Evolutionary conservation across 208 protist species (phyloP).

Genomic region (Trypanosoma theileri): DNA sequence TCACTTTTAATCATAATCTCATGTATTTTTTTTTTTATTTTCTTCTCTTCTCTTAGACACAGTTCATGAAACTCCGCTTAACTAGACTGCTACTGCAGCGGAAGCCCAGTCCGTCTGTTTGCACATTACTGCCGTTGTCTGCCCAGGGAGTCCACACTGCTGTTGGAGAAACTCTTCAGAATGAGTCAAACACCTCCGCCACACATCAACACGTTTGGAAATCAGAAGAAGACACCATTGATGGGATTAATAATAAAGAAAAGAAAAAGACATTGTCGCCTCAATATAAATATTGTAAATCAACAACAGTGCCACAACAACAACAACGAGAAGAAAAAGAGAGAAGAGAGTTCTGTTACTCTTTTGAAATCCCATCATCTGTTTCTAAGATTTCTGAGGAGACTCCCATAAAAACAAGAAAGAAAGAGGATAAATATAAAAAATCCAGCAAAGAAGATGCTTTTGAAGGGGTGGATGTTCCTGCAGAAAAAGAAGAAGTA

Average conservation of each 20-base stretch:
- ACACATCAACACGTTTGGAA: no score
- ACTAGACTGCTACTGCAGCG: background rate
- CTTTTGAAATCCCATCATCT: background rate
- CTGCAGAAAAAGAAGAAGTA: slow-evolving; percentile 38
- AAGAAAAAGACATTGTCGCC: background rate
- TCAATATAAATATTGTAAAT: no score
- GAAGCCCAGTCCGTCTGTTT: no score
- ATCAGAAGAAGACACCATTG: no score
- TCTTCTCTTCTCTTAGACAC: background rate
- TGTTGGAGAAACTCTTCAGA: no score
- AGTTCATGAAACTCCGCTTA: background rate
- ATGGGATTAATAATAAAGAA: no score
- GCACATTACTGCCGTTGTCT: no score
- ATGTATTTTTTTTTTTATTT: slow-evolving; percentile 16
- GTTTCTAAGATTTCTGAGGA: no score
- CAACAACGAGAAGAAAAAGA: background rate
- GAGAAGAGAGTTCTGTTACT: no score
- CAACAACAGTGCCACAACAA: no score
- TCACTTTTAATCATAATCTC: slow-evolving; percentile 1
- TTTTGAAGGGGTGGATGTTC: background rate
- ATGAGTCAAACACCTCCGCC: no score
- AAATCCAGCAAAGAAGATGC: background rate
- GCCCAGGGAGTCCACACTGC: no score
- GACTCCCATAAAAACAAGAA: background rate
- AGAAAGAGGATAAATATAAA: background rate